phyloP scores from a whole-genome alignment of 1,284 basidiomycete genomes.

The Sporisorium iseilematis-ciliati region DNA sequence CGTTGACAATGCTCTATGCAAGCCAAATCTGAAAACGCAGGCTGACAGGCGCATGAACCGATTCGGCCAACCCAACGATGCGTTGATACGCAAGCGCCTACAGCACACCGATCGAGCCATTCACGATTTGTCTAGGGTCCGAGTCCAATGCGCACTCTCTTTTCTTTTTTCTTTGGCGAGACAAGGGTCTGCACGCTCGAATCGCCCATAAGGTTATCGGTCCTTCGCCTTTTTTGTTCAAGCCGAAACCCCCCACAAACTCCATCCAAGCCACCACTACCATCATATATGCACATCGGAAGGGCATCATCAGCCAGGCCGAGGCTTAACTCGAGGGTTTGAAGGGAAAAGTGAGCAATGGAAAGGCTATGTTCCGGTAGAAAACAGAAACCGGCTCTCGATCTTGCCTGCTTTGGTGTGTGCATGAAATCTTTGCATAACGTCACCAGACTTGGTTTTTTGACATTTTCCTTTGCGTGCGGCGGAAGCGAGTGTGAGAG shows the following conservation, averaged over 20 bases:
- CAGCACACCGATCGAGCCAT: no score
- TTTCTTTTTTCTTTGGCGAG: slow-evolving; percentile 9
- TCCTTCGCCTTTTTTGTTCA: slow-evolving; percentile 3
- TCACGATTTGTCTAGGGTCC: no score
- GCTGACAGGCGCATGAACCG: background rate
- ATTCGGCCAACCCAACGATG: background rate
- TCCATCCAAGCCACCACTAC: background rate
- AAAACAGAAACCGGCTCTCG: no score
- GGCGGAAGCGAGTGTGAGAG: background rate
- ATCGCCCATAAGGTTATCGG: background rate
- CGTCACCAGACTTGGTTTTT: background rate
- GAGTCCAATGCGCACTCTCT: no score
- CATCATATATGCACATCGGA: background rate
- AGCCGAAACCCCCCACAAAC: background rate
- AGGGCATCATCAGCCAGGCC: background rate
- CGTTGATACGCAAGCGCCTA: background rate
- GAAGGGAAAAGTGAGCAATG: no score
- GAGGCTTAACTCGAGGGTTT: background rate
- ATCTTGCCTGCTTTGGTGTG: background rate
- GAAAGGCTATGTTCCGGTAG: no score
- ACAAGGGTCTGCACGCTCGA: slow-evolving; percentile 21
- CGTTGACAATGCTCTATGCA: no score
- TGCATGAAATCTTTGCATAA: slow-evolving; percentile 2
- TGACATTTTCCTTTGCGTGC: no score
- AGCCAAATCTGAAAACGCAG: background rate